Evolutionary conservation across 768 basidiomycete genomes (phyloP).

Genomic region (Leccinum fibrillosum): DNA sequence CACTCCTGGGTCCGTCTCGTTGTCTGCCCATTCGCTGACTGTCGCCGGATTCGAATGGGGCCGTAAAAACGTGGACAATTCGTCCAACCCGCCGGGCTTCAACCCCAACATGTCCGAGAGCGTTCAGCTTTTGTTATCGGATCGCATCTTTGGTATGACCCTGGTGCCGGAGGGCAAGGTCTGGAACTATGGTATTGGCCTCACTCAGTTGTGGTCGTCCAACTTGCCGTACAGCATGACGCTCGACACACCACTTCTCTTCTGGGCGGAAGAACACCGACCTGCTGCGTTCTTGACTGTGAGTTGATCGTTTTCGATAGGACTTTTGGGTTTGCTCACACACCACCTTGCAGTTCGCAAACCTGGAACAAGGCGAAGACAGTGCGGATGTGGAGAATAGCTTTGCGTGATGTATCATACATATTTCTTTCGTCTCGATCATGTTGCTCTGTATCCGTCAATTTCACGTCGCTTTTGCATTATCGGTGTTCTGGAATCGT

Average conservation of each 20-base stretch:
- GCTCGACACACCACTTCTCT: conserved; percentile 88
- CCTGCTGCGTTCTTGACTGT: conserved; percentile 49
- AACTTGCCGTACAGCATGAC: conserved; percentile 78
- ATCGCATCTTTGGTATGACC: conserved; percentile 94
- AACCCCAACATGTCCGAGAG: conserved; percentile 99
- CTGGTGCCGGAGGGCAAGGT: conserved; percentile 90
- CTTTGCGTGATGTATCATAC: conserved; percentile 59
- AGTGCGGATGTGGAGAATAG: conserved; percentile 95
- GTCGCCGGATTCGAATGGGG: conserved; percentile 98
- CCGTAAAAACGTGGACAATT: conserved; percentile 85
- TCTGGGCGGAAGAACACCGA: conserved; percentile 91
- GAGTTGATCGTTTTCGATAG: conserved; percentile 30
- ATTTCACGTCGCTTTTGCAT: conserved; percentile 3
- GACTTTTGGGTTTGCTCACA: conserved; percentile 1
- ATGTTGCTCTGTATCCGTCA: conserved; percentile 14
- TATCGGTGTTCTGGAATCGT: neutral
- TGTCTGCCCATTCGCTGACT: conserved; percentile 88
- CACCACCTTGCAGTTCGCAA: conserved; percentile 63
- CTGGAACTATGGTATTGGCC: conserved; percentile 96
- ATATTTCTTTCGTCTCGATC: conserved; percentile 3
- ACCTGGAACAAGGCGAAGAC: conserved; percentile 85
- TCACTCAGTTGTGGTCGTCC: conserved; percentile 89
- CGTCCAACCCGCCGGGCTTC: conserved; percentile 85
- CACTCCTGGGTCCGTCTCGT: conserved; percentile 95
- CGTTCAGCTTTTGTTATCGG: conserved; percentile 88